Base-by-base conservation (phyloP, 1,284 basidiomycete genomes). In the Moesziomyces aphidis region DNA sequence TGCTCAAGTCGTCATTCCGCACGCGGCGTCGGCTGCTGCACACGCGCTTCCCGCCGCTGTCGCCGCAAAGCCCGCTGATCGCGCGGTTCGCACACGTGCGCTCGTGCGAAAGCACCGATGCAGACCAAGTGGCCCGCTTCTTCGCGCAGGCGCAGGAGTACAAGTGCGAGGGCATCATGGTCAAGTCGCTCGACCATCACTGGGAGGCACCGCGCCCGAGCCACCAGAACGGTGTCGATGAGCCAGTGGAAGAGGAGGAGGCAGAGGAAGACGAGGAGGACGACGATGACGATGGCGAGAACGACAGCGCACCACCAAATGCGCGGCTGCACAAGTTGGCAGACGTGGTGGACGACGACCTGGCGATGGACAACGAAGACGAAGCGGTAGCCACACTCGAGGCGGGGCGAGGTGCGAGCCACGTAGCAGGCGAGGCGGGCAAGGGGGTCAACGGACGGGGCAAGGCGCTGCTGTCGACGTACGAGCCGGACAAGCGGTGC, bases 91-190 rank as follows among this genome's bases (percentile, higher is more conserved):
- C 88, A 50, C 93, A 94, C 82, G 92, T 95, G 34, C 88, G 90
- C 73, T 91, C 89, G 61, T 90, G 91, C 73, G 92, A 93, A 81
- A 93, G 91, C 85, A 86, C 88, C 67, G 83, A 87, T 70, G 88
- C 88, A 53, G 89, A 89, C 22, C 88, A 87, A 10, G 88, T 97
- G 10, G 89, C 92, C 80, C 88, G 59, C 21, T 97, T 97, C 84
- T 94, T 94, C 89, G 87, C 90, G 74, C 87, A 88, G 66, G 91
- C 93, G 5, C 88, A 94, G n/a, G 89, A 90, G 79, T 90, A 90
- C 83, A 91, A 91, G 62, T 93, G 92, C 66, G 95, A 97, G 85
- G 95, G 95, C 5, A 87, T 97, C 74, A 96, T 97, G 94, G 89
- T 97, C 81, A 97, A 97, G 87, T 91, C 93, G 22, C 77, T 88